Conservation (phyloP, 805 yeast genomes). For the Starmerella stigmatis region DNA sequence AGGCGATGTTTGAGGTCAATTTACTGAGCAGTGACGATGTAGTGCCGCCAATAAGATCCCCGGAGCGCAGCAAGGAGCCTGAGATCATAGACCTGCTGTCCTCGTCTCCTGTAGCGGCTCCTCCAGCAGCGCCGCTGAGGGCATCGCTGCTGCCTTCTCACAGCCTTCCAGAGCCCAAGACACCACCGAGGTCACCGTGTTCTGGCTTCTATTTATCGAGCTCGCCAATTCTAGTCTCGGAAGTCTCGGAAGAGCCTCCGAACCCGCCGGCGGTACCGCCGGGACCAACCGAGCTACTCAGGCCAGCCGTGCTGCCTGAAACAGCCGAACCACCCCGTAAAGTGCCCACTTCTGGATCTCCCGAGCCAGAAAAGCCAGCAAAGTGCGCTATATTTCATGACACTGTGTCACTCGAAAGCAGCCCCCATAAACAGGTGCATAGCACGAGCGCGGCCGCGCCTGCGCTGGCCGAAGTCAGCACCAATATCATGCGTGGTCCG, state of each 20-base stretch:
- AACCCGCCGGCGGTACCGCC: no score
- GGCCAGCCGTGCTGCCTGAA: no score
- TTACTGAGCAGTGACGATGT: conserved; percentile 11
- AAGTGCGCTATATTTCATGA: no score
- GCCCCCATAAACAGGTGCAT: no score
- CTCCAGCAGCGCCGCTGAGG: not conserved
- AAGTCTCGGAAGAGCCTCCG: not conserved
- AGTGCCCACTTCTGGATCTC: no score
- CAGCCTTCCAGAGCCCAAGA: not conserved
- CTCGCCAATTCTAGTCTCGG: not conserved
- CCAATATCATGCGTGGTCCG: no score
- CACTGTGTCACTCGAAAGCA: no score
- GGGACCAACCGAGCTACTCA: no score
- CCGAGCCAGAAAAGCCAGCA: no score
- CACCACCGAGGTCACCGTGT: not conserved
- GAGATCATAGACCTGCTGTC: conserved; percentile 16
- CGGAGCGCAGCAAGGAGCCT: not conserved
- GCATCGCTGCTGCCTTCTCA: not conserved
- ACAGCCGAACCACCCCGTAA: no score
- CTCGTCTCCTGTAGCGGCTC: conserved; percentile 5
- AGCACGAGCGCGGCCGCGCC: no score
- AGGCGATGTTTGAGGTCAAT: conserved; percentile 3
- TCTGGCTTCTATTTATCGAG: not conserved
- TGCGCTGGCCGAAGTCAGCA: no score
- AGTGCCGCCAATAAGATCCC: not conserved